A percentile compares a stretch with the other conserved stretches of the same genome.
Evolutionary conservation across 176 grass and related monocot genomes (phyloP).

Genomic region (Avena eriantha): DNA sequence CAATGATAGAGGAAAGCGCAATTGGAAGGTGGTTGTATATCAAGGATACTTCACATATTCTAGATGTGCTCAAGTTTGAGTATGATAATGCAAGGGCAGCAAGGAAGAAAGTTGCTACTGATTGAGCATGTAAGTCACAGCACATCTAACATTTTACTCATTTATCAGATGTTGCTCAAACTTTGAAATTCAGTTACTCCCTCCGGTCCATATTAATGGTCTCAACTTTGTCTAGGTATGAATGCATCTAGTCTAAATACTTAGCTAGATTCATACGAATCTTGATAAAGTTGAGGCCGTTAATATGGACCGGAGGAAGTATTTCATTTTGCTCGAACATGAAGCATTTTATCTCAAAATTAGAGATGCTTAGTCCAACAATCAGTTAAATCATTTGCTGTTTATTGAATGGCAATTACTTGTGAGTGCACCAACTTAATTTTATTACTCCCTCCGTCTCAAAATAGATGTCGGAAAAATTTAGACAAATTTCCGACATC

Average conservation of each 20-base stretch:
- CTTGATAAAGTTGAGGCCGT: too few relatives aligned
- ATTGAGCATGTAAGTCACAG: conserved; percentile 67
- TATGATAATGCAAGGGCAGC: conserved; percentile 97
- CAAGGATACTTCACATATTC: conserved; percentile 96
- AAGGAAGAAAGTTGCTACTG: conserved; percentile 84
- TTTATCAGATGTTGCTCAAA: conserved; percentile 11
- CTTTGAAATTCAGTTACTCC: not conserved
- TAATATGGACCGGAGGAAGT: not conserved
- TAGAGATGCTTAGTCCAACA: not conserved
- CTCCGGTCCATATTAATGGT: too few relatives aligned
- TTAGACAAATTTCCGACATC: too few relatives aligned
- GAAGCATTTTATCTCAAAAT: not conserved
- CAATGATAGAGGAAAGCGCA: conserved; percentile 85
- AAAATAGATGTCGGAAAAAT: too few relatives aligned
- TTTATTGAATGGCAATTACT: conserved; percentile 8
- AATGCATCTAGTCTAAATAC: too few relatives aligned
- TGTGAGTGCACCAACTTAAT: conserved; percentile 17
- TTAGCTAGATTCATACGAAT: too few relatives aligned
- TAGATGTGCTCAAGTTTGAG: conserved; percentile 90
- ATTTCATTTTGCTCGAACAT: not conserved
- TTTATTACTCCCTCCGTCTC: not conserved
- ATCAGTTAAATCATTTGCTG: conserved; percentile 31
- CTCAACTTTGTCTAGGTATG: too few relatives aligned
- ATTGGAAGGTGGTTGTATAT: conserved; percentile 83
- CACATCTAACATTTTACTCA: conserved; percentile 21